Percentiles rank a stretch among this genome's conserved stretches.
Evolutionary conservation across 2,329 filamentous ascomycete species (phyloP).

Genomic region (Cryphonectria japonica): DNA sequence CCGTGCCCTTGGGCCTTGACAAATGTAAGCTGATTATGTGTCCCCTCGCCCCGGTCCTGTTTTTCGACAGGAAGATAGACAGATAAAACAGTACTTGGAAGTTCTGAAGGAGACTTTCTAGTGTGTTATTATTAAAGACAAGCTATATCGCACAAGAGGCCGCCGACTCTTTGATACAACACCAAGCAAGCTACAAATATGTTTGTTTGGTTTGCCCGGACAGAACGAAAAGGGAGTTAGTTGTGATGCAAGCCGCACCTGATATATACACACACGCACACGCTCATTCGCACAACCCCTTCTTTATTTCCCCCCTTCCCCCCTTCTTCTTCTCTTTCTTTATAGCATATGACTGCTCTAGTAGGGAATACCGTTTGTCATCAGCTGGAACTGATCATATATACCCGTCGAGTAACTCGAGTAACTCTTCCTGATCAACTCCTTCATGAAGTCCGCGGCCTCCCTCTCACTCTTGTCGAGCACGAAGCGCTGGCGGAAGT

Average conservation of each 20-base stretch:
- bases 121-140: not conserved
- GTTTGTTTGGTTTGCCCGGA: not conserved
- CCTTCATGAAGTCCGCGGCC: slow-evolving; percentile 91
- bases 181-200: not conserved
- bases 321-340: too few relatives aligned
- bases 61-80: not conserved
- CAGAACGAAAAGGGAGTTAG: too few relatives aligned
- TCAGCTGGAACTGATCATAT: slow-evolving; percentile 96
- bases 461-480: slow-evolving; percentile 89
- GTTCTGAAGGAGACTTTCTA: not conserved
- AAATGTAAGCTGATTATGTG: too few relatives aligned
- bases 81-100: not conserved
- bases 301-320: too few relatives aligned
- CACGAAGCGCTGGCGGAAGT: slow-evolving; percentile 92
- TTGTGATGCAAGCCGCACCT: not conserved
- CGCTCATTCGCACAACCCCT: too few relatives aligned
- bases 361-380: slow-evolving; percentile 97
- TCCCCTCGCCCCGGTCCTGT: too few relatives aligned
- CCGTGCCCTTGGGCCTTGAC: too few relatives aligned
- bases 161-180: too few relatives aligned
- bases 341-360: slow-evolving; percentile 40
- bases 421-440: slow-evolving; percentile 87
- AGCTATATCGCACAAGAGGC: too few relatives aligned
- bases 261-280: too few relatives aligned
- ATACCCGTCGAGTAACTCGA: slow-evolving; percentile 89